Evolutionary conservation across 805 yeast genomes (phyloP), one percentile per base, ranked within the genome.

Genomic region (Priceomyces fermenticarens): DNA sequence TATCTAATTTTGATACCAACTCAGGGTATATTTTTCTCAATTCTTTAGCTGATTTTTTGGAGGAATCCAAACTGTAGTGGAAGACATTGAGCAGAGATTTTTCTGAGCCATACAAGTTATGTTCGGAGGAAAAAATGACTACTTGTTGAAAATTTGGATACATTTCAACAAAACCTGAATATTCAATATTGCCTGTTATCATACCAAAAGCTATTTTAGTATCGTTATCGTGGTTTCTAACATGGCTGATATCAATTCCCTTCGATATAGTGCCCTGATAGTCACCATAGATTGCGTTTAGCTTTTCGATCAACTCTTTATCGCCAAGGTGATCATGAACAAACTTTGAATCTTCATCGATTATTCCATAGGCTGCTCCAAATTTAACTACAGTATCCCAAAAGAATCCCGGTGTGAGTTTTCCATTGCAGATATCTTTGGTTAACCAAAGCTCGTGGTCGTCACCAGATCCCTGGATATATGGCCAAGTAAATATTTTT

Each of bases 401-500:
- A 36, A 85, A 76, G 20, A 77, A 36, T 0, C 52, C 50, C 0
- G 90, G 80, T 1, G 70, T 73, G 25, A 88, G 58, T 0, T 71
- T 64, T 3, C 74, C 67, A 0, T 83, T 75, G 29, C 67, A 63
- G 1, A 64, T 36, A 3, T 57, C 60, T 28, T 45, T 45, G 1
- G 69, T 55, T 0, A 64, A 63, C 97, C 97, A 89, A 9, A 83
- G 65, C 53, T 89, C 97, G 57, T 89, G 96, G 53, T 90, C 97
- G 59, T 89, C 97, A 0, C 93, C 97, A 0, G 96, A 93, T 1
- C 97, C 97, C 60, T 88, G 97, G 1, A 88, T 85, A 54, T 89
- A 89, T 15, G 57, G 49, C 58, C 63, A 60, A 4, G 55, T 36
- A 2, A 36, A 27, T 10, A 20, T 12, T 40, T 41, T 26, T 14